Evolutionary conservation across 208 protist genomes (phyloP).

Genomic region (Acanthamoeba castellanii): DNA sequence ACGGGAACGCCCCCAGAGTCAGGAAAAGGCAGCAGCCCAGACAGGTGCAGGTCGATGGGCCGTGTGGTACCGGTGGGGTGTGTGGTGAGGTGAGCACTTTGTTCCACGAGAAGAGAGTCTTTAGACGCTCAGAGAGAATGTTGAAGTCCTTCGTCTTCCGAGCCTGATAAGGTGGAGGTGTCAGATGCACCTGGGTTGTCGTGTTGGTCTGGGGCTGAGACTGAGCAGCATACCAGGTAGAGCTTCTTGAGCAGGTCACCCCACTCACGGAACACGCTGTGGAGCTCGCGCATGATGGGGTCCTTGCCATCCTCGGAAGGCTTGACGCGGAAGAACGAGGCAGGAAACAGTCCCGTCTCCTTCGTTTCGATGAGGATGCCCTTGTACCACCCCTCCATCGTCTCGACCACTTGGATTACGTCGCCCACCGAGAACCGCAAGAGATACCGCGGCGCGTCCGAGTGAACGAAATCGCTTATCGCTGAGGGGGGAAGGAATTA

Average conservation of each 20-base stretch:
- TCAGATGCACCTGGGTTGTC: neutral
- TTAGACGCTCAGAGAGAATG: slow-evolving; percentile 72
- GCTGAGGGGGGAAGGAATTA: neutral
- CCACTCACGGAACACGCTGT: slow-evolving; percentile 56
- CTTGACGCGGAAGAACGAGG: neutral
- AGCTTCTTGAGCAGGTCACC: neutral
- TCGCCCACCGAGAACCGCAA: slow-evolving; percentile 26
- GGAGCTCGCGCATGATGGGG: slow-evolving; percentile 42
- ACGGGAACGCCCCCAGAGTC: too few relatives aligned
- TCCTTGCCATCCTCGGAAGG: slow-evolving; percentile 20
- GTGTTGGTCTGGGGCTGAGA: neutral
- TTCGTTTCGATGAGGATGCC: neutral
- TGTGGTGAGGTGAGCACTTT: slow-evolving; percentile 71
- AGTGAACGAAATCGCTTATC: neutral
- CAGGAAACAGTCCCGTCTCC: slow-evolving; percentile 30
- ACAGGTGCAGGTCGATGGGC: neutral
- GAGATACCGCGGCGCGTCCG: neutral
- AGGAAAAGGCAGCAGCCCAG: neutral
- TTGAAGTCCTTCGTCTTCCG: slow-evolving; percentile 67
- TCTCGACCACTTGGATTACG: slow-evolving; percentile 23
- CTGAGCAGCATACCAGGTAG: slow-evolving; percentile 13
- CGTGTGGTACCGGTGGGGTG: neutral
- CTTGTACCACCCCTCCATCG: slow-evolving; percentile 59
- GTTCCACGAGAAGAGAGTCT: slow-evolving; percentile 76
- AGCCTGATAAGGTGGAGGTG: slow-evolving; percentile 15